Base-by-base conservation (phyloP, 495 filamentous ascomycete species). In the Xylaria curta region DNA sequence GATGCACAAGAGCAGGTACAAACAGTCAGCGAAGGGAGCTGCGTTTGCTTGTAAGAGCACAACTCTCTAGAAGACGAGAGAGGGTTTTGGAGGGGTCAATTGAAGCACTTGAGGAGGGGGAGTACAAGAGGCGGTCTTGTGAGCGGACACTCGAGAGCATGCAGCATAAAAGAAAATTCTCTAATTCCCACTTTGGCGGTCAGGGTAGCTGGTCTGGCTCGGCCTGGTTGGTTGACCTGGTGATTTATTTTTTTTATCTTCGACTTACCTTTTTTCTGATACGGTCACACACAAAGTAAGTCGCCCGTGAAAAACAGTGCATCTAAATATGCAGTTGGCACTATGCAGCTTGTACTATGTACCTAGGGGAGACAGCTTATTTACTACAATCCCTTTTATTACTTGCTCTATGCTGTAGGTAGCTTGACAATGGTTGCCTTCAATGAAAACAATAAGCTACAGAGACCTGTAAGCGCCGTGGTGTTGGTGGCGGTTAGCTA, bases 161-260 rank as follows among this genome's bases (percentile, higher is more conserved):
- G 44, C 7, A 58, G 65, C 51, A 44, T 68, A 68, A 49, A 58
- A 31, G 66, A 69, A 70, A 63, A 62, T 49, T 61, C 67, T 61
- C 12, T 3, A 28, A 70, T 46, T 67, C n/a, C 49, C 65, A 67
- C 65, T 63, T 44, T 63, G 68, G 68, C 59, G 58, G 59, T 70
- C 68, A 63, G 19, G 31, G 28, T 53, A 47, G 56, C 19, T 44
- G 49, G 54, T n/a, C 54, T 12, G 31, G 40, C 15, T 51, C 40
- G 10, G 56, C 21, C 15, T 53, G 47, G 63, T 66, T 66, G 26
- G 42, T 66, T 66, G 63, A 21, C 63, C 67, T 69, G 67, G 67
- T 69, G 67, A 69, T 69, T 59, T 69, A 40, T 49, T 66, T 51
- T 12, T 53, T 9, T 42, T 42, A 42, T 42, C 38, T 42, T 65